Percentiles rank a stretch among this genome's conserved stretches.
Evolutionary conservation across 208 protist genomes (phyloP).

Genomic region (Plasmodiophora brassicae): DNA sequence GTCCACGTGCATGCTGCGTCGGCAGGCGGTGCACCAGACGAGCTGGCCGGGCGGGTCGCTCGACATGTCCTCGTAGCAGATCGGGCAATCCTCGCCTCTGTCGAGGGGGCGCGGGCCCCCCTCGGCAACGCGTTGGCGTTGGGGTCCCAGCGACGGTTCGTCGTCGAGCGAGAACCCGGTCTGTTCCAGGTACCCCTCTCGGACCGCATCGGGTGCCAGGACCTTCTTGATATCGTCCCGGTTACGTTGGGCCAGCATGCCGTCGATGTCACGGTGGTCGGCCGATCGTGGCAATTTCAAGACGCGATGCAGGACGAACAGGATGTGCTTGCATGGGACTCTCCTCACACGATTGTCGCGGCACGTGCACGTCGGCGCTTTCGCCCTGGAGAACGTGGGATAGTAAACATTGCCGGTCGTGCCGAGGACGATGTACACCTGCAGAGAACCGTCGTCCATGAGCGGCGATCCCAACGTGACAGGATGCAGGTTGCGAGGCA

Average conservation of each 20-base stretch:
- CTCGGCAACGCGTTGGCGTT: not conserved
- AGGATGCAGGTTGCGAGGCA: too few species aligned
- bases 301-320: not conserved
- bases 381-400: not conserved
- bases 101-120: too few species aligned
- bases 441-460: too few species aligned
- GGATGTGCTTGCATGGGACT: not conserved
- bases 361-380: not conserved
- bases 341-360: not conserved
- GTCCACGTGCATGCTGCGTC: not conserved
- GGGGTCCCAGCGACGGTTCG: not conserved
- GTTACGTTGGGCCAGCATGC: not conserved
- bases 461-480: too few species aligned
- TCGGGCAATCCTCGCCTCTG: slow-evolving; percentile 28
- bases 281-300: not conserved
- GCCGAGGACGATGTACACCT: slow-evolving; percentile 9
- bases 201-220: not conserved
- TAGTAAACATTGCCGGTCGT: slow-evolving; percentile 23
- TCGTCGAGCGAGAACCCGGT: not conserved
- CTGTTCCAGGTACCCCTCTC: not conserved
- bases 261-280: not conserved
- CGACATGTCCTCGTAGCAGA: not conserved
- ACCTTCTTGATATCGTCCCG: not conserved
- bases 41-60: not conserved
- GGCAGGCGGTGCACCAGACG: not conserved